phyloP scores from a whole-genome alignment of 345 rosid species.

The Populus nigra region DNA sequence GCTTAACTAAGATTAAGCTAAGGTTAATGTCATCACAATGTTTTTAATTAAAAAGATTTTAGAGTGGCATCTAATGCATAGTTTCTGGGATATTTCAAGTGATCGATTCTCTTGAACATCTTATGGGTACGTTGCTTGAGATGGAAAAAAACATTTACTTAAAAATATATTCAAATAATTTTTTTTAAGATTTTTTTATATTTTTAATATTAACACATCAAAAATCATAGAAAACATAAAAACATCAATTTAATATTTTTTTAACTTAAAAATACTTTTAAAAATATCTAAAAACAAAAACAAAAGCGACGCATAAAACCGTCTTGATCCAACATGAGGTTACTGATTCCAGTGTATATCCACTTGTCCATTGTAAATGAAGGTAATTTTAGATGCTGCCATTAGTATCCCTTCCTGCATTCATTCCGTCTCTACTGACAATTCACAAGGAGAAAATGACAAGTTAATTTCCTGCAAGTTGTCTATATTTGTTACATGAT shows the following conservation, averaged over 20 bases:
- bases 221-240: no score
- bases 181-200: no score
- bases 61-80: conserved; percentile 44
- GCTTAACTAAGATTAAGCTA: conserved; percentile 39
- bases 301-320: no score
- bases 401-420: background rate
- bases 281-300: no score
- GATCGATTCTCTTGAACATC: conserved; percentile 23
- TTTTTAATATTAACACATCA: fast-evolving
- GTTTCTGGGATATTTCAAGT: conserved; percentile 52
- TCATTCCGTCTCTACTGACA: background rate
- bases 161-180: no score
- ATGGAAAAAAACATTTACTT: no score
- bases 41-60: background rate
- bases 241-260: no score
- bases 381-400: background rate
- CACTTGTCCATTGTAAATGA: background rate
- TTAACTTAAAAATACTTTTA: no score
- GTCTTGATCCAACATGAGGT: background rate
- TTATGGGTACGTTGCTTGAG: background rate
- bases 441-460: no score
- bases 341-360: background rate
- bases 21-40: background rate
- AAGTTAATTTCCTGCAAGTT: background rate
- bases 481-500: background rate